Evolutionary conservation across 352 stramenopile genomes (phyloP), one percentile per base, ranked within the genome.

Genomic region (Pseudoperonospora humuli): DNA sequence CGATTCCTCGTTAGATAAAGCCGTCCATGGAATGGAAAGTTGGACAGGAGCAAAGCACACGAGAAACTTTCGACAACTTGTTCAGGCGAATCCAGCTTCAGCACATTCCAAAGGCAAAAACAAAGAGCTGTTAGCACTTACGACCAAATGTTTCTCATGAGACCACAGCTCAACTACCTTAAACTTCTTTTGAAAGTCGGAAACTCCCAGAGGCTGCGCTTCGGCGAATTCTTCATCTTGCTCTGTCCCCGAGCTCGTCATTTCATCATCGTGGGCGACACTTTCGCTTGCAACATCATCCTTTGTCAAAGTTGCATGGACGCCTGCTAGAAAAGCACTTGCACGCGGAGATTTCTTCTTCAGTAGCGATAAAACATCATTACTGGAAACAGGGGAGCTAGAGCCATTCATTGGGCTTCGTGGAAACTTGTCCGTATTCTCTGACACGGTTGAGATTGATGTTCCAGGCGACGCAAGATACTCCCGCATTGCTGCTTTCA

Each of bases 61-160:
- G 78, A 89, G 56, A 85, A 90, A 35, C 74, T 93, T 44, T 86
- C 78, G 7, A 93, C 74, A 5, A 93, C 72, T 64, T 90, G 75
- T 28, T 93, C 81, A 1, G 72, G 69, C 3, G 41, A 57, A 26
- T 85, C 67, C 34, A 89, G 41, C 72, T 87, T 18, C 34, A 43
- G 8, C 2, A 27, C 2, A 32, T n/a, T n/a, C n/a, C n/a, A n/a
- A n/a, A n/a, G 13, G 1, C 20, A 24, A 45, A 49, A 21, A 45
- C n/a, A 34, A 29, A 5, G 21, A 40, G 19, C n/a, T n/a, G n/a
- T n/a, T n/a, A n/a, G n/a, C n/a, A n/a, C n/a, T n/a, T n/a, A n/a
- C n/a, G n/a, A n/a, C n/a, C n/a, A n/a, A n/a, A n/a, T n/a, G n/a
- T n/a, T n/a, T n/a, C n/a, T n/a, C n/a, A n/a, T n/a, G 23, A 33